Evolutionary conservation across 495 filamentous ascomycete species (phyloP).

Genomic region (Oleoguttula mirabilis): DNA sequence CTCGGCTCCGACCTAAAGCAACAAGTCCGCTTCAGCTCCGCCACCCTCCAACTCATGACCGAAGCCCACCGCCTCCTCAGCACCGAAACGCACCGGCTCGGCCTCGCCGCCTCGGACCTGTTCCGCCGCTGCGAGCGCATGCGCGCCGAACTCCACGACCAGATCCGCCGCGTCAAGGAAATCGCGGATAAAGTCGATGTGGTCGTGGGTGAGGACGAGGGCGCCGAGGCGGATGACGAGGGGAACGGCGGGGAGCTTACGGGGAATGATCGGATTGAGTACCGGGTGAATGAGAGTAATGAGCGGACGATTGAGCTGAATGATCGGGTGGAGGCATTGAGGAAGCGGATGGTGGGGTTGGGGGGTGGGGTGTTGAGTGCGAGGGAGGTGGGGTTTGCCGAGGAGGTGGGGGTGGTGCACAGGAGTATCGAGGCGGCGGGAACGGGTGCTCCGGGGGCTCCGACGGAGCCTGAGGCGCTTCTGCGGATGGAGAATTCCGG

Average conservation of each 20-base stretch:
- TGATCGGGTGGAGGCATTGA: constrained; percentile 51
- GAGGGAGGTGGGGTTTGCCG: constrained; percentile 24
- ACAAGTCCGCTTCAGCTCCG: constrained; percentile 60
- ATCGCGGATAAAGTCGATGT: constrained; percentile 37
- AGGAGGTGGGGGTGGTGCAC: constrained; percentile 29
- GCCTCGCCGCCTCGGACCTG: constrained; percentile 64
- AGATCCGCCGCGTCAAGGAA: constrained; percentile 40
- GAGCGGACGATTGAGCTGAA: constrained; percentile 47
- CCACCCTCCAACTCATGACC: constrained; percentile 62
- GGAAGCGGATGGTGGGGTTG: constrained; percentile 45
- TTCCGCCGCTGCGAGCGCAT: constrained; percentile 67
- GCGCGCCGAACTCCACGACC: constrained; percentile 56
- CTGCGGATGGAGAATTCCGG: constrained; percentile 10
- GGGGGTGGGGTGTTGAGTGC: constrained; percentile 52
- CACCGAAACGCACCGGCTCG: constrained; percentile 58
- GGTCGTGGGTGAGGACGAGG: constrained; percentile 37
- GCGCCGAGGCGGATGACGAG: constrained; percentile 40
- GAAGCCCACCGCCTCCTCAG: constrained; percentile 65
- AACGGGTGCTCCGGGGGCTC: not conserved
- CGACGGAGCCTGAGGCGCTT: not conserved
- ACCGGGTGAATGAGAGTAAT: constrained; percentile 47
- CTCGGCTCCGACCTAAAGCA: constrained; percentile 53
- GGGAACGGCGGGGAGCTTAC: constrained; percentile 24
- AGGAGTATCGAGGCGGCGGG: constrained; percentile 31
- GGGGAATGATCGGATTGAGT: constrained; percentile 43